Conservation (phyloP, 2,329 filamentous ascomycete genomes). For the Nemania sp. region DNA sequence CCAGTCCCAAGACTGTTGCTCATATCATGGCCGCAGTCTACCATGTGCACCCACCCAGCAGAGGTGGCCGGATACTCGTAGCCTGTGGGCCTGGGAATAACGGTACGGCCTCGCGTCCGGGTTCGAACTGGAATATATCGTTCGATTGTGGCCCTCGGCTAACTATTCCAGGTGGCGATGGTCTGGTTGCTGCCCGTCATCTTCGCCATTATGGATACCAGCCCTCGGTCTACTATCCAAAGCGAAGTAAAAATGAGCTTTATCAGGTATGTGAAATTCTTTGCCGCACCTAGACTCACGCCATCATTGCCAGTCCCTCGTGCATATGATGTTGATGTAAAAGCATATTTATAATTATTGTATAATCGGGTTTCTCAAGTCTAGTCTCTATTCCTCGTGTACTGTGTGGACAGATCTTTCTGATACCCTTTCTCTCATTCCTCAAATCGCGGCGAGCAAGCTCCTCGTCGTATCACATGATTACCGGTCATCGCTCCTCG, state of each 20-base stretch:
- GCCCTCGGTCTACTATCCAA: constrained; percentile 90
- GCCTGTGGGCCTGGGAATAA: constrained; percentile 88
- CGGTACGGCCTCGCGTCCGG: constrained; percentile 47
- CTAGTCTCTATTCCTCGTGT: constrained; percentile 10
- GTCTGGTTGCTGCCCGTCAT: constrained; percentile 90
- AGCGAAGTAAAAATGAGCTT: constrained; percentile 85
- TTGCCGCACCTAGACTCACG: not conserved
- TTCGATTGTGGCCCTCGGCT: not conserved
- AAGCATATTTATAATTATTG: constrained; percentile 1
- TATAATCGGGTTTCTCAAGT: not conserved
- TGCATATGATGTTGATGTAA: not conserved
- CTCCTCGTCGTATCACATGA: not conserved
- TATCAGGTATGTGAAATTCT: constrained; percentile 66
- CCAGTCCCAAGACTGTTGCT: not conserved
- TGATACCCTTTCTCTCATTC: not conserved
- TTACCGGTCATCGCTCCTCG: not conserved
- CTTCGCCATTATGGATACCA: constrained; percentile 89
- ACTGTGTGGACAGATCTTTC: not conserved
- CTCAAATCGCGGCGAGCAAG: not conserved
- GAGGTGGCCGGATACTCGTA: constrained; percentile 76
- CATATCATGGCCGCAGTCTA: constrained; percentile 62
- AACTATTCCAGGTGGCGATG: constrained; percentile 74
- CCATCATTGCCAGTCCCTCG: not conserved
- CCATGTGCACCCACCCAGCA: constrained; percentile 74
- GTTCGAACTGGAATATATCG: no score